phyloP scores from a whole-genome alignment of 371 early-diverging fungal genomes.

The Umbelopsis sp. region DNA sequence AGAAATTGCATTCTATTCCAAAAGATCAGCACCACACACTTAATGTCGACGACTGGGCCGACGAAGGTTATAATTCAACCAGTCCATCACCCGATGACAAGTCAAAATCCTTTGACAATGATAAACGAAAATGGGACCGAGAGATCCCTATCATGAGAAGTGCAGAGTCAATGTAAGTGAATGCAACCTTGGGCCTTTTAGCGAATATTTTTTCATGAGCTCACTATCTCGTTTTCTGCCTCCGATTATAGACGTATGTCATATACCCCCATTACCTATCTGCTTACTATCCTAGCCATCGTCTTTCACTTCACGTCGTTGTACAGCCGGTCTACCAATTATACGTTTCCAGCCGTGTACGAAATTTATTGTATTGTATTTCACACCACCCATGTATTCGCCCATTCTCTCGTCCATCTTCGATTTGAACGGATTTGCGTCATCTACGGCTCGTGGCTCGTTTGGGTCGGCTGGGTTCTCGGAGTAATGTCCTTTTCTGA shows the following conservation, averaged over 20 bases:
- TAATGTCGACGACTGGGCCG: constrained; percentile 22
- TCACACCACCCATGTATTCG: constrained; percentile 53
- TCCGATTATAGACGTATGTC: constrained; percentile 38
- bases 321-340: constrained; percentile 37
- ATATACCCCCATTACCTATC: constrained; percentile 43
- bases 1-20: constrained; percentile 10
- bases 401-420: constrained; percentile 49
- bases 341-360: constrained; percentile 61
- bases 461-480: constrained; percentile 67
- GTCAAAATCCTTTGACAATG: constrained; percentile 17
- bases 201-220: background rate
- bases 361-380: constrained; percentile 55
- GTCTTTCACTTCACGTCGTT: constrained; percentile 48
- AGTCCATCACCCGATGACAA: constrained; percentile 29
- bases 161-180: constrained; percentile 41
- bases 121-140: constrained; percentile 24
- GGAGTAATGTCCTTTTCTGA: constrained; percentile 50
- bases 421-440: constrained; percentile 58
- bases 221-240: constrained; percentile 14
- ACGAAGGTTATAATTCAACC: constrained; percentile 52
- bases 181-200: no score
- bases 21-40: constrained; percentile 8
- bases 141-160: constrained; percentile 49
- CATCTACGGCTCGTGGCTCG: constrained; percentile 66
- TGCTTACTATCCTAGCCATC: constrained; percentile 42